Conservation (phyloP, 2,329 filamentous ascomycete genomes). For the Lachnellula suecica region DNA sequence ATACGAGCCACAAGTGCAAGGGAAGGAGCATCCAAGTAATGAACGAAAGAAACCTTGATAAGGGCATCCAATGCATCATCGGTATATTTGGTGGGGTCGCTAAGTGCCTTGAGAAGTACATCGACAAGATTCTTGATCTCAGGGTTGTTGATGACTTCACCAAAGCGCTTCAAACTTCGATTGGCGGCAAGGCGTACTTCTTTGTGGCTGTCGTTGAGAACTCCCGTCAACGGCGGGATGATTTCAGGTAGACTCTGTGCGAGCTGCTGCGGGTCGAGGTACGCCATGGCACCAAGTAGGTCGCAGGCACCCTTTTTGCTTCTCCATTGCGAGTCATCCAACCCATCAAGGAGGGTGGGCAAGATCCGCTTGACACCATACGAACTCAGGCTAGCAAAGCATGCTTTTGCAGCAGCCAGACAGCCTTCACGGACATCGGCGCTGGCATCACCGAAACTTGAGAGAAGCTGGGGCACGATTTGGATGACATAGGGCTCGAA, state of each 20-base stretch:
- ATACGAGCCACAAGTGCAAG: slow-evolving; percentile 93
- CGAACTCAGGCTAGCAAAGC: slow-evolving; percentile 89
- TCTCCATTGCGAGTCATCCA: slow-evolving; percentile 95
- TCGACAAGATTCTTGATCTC: slow-evolving; percentile 92
- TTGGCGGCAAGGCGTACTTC: slow-evolving; percentile 92
- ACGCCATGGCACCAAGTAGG: slow-evolving; percentile 95
- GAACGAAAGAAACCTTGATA: slow-evolving; percentile 97
- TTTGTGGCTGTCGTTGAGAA: slow-evolving; percentile 97
- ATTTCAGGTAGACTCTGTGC: slow-evolving; percentile 92
- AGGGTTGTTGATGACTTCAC: slow-evolving; percentile 96
- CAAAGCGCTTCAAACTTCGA: slow-evolving; percentile 93
- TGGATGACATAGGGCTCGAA: slow-evolving; percentile 98
- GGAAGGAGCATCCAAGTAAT: slow-evolving; percentile 97
- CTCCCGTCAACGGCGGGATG: slow-evolving; percentile 90
- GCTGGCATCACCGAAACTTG: slow-evolving; percentile 84
- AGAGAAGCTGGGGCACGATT: slow-evolving; percentile 86
- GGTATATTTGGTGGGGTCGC: slow-evolving; percentile 95
- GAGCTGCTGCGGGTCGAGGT: slow-evolving; percentile 92
- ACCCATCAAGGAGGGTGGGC: slow-evolving; percentile 84
- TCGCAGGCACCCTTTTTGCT: slow-evolving; percentile 99
- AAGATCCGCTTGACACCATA: slow-evolving; percentile 95
- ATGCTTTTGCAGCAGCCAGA: slow-evolving; percentile 89
- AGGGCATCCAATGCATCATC: slow-evolving; percentile 90
- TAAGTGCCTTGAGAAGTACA: slow-evolving; percentile 91
- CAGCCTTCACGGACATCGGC: slow-evolving; percentile 90